These are phyloP conservation scores for Reutealis trisperma DNA, from an alignment of 345 rosid genomes.

Conservation along the genomic window DNA sequence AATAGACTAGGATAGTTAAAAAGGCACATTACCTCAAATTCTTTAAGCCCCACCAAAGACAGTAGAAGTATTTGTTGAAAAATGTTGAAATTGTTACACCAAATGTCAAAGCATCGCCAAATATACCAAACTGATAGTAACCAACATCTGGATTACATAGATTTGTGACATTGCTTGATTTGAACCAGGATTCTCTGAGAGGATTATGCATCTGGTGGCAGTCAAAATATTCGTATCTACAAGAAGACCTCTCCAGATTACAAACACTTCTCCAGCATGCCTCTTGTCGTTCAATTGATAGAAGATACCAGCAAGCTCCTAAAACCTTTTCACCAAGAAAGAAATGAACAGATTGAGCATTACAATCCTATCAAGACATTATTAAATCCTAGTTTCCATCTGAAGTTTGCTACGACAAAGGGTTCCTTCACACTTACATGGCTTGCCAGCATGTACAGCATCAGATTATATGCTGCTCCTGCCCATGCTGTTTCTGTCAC, in stretches of 20 bases:
- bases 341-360: neutral
- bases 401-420: neutral
- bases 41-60: conserved; percentile 97
- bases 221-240: conserved; percentile 64
- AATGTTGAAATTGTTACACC: conserved; percentile 58
- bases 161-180: conserved; percentile 58
- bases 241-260: conserved; percentile 43
- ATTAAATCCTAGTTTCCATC: no score
- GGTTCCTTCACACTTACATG: conserved; percentile 58
- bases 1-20: neutral
- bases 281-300: conserved; percentile 78
- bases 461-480: conserved; percentile 89
- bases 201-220: conserved; percentile 46
- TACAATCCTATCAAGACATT: neutral
- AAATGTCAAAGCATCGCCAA: conserved; percentile 62
- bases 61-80: conserved; percentile 80
- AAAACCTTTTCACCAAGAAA: conserved; percentile 50
- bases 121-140: conserved; percentile 73
- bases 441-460: conserved; percentile 94
- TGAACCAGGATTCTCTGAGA: conserved; percentile 55
- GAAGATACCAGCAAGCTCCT: conserved; percentile 97
- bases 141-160: conserved; percentile 48
- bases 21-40: conserved; percentile 58
- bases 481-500: conserved; percentile 96
- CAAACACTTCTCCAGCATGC: conserved; percentile 84